A percentile compares a stretch with the other conserved stretches of the same genome.
Evolutionary conservation across 164 flowering plant genomes (phyloP).

Genomic region (Annona cherimola): DNA sequence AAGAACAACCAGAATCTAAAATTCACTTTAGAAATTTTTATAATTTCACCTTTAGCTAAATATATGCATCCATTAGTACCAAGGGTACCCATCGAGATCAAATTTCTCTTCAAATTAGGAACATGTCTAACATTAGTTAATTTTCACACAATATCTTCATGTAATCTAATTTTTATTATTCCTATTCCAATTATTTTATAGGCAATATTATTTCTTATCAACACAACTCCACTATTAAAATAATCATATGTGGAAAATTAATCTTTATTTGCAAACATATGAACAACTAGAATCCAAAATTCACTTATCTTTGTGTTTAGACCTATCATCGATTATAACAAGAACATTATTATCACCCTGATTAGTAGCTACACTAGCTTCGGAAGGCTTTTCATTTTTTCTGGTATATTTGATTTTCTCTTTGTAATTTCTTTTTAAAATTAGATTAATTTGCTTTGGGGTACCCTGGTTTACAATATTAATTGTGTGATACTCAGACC

Average conservation of each 20-base stretch:
- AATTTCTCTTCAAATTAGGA: slow-evolving; percentile 5
- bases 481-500: no score
- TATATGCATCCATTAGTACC: background rate
- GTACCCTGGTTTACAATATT: no score
- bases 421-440: no score
- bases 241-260: background rate
- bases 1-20: slow-evolving; percentile 9
- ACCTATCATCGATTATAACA: no score
- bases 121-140: background rate
- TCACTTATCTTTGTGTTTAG: background rate
- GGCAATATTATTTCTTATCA: slow-evolving; percentile 10
- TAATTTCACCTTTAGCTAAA: background rate
- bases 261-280: slow-evolving; percentile 6
- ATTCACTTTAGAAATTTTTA: slow-evolving; percentile 5
- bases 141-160: background rate
- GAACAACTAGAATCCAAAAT: slow-evolving; percentile 10
- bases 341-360: background rate
- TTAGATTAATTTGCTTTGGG: no score
- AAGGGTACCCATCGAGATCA: background rate
- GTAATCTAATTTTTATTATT: slow-evolving; percentile 4
- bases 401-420: no score
- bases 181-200: slow-evolving; percentile 8
- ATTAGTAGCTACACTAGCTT: no score
- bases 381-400: no score
- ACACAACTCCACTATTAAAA: slow-evolving; percentile 1